Base-by-base conservation (phyloP, 805 yeast species). In the Starmerella gropengiesseri region DNA sequence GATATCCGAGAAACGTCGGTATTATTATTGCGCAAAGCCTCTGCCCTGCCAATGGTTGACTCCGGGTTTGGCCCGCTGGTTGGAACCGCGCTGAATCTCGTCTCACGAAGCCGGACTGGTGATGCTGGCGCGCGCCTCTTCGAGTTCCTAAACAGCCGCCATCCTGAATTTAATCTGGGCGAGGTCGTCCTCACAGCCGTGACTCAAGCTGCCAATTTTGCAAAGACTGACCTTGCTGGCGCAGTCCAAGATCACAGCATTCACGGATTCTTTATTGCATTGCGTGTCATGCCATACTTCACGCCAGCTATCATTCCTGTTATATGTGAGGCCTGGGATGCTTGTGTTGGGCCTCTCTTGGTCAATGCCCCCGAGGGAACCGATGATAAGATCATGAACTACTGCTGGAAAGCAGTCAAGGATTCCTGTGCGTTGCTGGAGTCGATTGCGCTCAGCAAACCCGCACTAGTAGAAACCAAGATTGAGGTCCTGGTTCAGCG, bases 371-470 rank as follows among this genome's bases (percentile, higher is more conserved):
- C 50, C 8, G 50, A 47, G 29, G 50, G 50, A 2, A 14, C 26
- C 13, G 20, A 23, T 14, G 50, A 41, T 8, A 37, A 40, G 9
- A 64, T 78, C 8, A 62, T 74, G 11, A 79, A 81, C 51, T 83
- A 75, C 55, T 73, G 85, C 2, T 87, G 95, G 89, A 75, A 91
- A 61, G 73, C 87, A 0, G 66, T 84, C 6, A 83, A 83, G 53
- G 95, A 86, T 52, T 74, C 87, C 0, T 72, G 85, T 0, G 54
- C 62, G 1, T 58, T 85, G 26, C 45, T 84, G 17, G 48, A 44
- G 33, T 37, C 42, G 8, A 31, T 50, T 14, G 40, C 40, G 3
- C 5, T 12, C 28, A 6, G 26, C 11, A 25, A 19, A 3, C 23
- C 32, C 7, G 28, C 18, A 7, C 14, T 21, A 27, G 13, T 38